Evolutionary conservation across 352 stramenopile genomes (phyloP).

Genomic region (Pythium periplocum): DNA sequence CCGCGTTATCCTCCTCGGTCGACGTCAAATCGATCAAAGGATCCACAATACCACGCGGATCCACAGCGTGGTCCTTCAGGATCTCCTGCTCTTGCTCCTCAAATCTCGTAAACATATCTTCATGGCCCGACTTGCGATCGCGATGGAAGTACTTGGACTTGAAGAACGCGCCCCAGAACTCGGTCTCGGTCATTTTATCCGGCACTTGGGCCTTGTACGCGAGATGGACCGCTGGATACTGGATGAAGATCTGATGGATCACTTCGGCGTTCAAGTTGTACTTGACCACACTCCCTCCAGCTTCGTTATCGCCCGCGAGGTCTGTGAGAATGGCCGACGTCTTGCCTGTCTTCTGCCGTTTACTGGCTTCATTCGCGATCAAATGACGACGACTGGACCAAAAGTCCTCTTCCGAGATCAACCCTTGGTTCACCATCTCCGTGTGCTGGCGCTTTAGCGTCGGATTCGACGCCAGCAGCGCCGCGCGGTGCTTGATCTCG

Average conservation of each 20-base stretch:
- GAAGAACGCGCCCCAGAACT: slow-evolving; percentile 87
- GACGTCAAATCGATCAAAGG: slow-evolving; percentile 72
- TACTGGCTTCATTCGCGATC: slow-evolving; percentile 77
- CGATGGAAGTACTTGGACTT: slow-evolving; percentile 89
- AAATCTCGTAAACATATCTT: slow-evolving; percentile 85
- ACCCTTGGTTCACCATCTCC: slow-evolving; percentile 83
- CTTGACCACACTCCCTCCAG: slow-evolving; percentile 76
- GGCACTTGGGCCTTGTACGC: slow-evolving; percentile 82
- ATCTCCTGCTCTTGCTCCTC: slow-evolving; percentile 75
- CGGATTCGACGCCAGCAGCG: slow-evolving; percentile 61
- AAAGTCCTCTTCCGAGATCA: slow-evolving; percentile 85
- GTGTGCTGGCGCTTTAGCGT: slow-evolving; percentile 82
- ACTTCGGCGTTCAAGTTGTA: slow-evolving; percentile 88
- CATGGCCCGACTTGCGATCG: slow-evolving; percentile 71
- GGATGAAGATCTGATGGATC: slow-evolving; percentile 89
- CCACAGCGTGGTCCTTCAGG: slow-evolving; percentile 29
- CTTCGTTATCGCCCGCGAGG: slow-evolving; percentile 63
- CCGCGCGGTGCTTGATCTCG: slow-evolving; percentile 82
- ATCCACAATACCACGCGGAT: slow-evolving; percentile 67
- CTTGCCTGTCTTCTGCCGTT: slow-evolving; percentile 81
- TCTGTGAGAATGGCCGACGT: slow-evolving; percentile 83
- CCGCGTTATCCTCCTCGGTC: slow-evolving; percentile 54
- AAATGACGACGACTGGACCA: slow-evolving; percentile 80
- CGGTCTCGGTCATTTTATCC: slow-evolving; percentile 86
- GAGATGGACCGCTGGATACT: slow-evolving; percentile 83